phyloP scores from a whole-genome alignment of 768 basidiomycete genomes.

The Mrakia frigida region DNA sequence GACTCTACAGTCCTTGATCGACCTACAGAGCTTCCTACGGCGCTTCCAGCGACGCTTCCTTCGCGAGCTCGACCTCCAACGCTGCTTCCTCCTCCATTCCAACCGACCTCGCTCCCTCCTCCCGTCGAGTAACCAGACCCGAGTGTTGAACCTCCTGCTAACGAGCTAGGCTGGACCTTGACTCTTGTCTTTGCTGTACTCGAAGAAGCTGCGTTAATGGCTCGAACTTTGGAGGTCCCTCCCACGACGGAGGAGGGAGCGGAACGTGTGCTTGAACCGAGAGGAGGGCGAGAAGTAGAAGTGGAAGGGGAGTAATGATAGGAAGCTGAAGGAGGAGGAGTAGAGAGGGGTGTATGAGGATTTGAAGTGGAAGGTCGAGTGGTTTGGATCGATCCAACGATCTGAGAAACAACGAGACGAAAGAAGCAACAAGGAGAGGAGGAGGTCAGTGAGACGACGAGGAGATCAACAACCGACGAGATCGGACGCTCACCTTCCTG shows the following conservation, averaged over 20 bases:
- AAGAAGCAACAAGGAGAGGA: not conserved
- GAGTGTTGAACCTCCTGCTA: not conserved
- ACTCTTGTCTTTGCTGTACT: constrained; percentile 11
- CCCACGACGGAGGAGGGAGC: constrained; percentile 2
- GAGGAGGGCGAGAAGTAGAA: not conserved
- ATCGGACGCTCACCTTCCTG: not conserved
- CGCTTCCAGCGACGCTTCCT: not conserved
- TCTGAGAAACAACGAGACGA: not conserved
- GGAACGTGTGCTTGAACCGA: not conserved
- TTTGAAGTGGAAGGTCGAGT: not conserved
- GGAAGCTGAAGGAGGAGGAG: not conserved
- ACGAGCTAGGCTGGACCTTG: constrained; percentile 4
- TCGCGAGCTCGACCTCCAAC: not conserved
- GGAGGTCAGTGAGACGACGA: not conserved
- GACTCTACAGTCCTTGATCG: not conserved
- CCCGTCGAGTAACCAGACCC: not conserved
- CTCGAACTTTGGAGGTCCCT: not conserved
- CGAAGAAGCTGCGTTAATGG: constrained; percentile 7
- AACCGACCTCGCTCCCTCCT: constrained; percentile 3
- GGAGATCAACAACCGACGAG: not conserved
- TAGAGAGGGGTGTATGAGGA: not conserved
- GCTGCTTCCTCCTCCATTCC: constrained; percentile 12
- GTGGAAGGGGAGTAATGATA: not conserved
- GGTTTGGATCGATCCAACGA: constrained; percentile 1
- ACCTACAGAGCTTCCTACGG: not conserved